phyloP scores from a whole-genome alignment of 2,329 filamentous ascomycete genomes.

The Botrytis porri region DNA sequence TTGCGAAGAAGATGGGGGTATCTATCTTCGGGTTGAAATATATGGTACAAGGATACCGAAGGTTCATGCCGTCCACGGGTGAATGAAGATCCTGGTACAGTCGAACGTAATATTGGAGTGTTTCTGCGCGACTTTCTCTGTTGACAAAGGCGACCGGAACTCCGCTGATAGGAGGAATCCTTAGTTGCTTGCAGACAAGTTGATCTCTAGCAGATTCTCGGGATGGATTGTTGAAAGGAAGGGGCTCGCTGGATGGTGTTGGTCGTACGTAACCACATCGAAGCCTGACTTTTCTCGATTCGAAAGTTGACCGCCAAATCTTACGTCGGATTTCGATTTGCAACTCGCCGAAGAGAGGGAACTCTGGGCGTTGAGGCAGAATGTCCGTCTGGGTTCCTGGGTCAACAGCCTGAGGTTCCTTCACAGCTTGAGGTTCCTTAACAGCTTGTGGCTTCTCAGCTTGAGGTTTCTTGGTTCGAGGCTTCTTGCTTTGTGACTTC shows the following conservation, averaged over 20 bases:
- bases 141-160: neutral
- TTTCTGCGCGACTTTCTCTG: neutral
- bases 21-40: neutral
- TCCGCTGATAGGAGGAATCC: fast-evolving
- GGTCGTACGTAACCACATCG: neutral
- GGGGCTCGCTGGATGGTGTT: neutral
- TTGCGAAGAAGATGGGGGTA: neutral
- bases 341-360: neutral
- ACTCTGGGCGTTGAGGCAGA: neutral
- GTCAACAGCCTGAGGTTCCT: neutral
- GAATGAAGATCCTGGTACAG: neutral
- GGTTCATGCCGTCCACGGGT: neutral
- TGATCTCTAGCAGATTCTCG: neutral
- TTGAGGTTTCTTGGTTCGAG: too few species aligned
- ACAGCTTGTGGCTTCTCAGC: neutral
- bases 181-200: neutral
- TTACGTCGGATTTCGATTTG: neutral
- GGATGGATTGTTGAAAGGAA: neutral
- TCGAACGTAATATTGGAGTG: neutral
- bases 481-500: neutral
- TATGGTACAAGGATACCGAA: neutral
- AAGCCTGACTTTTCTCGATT: neutral
- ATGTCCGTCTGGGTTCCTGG: neutral
- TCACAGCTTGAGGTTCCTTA: neutral
- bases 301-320: neutral